These are phyloP conservation scores for Pseudogymnoascus sp. DNA, from an alignment of 2,329 filamentous ascomycete genomes.

Conservation along the genomic window DNA sequence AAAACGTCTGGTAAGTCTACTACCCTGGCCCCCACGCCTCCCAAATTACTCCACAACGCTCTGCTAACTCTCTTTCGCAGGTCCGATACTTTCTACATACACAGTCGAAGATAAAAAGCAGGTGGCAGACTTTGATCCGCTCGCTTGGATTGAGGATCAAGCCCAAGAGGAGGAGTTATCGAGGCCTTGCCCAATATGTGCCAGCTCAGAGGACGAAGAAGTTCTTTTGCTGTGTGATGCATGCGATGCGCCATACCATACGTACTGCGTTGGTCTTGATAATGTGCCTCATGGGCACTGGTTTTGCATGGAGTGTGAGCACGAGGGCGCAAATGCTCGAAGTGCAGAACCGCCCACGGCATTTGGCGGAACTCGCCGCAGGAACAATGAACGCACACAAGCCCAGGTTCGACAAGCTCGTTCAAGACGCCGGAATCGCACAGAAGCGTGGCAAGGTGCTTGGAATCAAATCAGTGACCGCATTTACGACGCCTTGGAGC, in stretches of 20 bases:
- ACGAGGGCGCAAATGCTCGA: slow-evolving; percentile 32
- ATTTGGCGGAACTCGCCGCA: slow-evolving; percentile 23
- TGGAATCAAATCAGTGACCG: slow-evolving; percentile 60
- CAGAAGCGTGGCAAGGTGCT: slow-evolving; percentile 79
- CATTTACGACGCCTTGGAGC: slow-evolving; percentile 59
- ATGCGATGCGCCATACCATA: slow-evolving; percentile 85
- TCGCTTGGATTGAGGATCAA: slow-evolving; percentile 63
- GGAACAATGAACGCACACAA: slow-evolving; percentile 42
- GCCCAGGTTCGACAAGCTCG: slow-evolving; percentile 44
- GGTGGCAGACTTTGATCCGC: slow-evolving; percentile 80
- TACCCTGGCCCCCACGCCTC: slow-evolving; percentile 14
- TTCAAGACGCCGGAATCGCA: slow-evolving; percentile 57
- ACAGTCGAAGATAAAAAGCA: slow-evolving; percentile 77
- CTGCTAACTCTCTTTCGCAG: slow-evolving; percentile 30
- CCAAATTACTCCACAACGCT: slow-evolving; percentile 14
- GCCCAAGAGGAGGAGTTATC: slow-evolving; percentile 63
- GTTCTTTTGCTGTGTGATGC: slow-evolving; percentile 83
- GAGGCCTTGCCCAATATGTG: slow-evolving; percentile 78
- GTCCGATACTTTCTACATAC: slow-evolving; percentile 50
- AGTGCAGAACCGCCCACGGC: slow-evolving; percentile 29
- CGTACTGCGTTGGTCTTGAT: slow-evolving; percentile 81
- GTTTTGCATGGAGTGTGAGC: slow-evolving; percentile 82
- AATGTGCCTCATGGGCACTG: slow-evolving; percentile 69
- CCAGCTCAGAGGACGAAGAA: slow-evolving; percentile 71
- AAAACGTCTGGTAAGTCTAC: slow-evolving; percentile 64